phyloP scores from a whole-genome alignment of 371 early-diverging fungal species.

The Mortierella sp. region DNA sequence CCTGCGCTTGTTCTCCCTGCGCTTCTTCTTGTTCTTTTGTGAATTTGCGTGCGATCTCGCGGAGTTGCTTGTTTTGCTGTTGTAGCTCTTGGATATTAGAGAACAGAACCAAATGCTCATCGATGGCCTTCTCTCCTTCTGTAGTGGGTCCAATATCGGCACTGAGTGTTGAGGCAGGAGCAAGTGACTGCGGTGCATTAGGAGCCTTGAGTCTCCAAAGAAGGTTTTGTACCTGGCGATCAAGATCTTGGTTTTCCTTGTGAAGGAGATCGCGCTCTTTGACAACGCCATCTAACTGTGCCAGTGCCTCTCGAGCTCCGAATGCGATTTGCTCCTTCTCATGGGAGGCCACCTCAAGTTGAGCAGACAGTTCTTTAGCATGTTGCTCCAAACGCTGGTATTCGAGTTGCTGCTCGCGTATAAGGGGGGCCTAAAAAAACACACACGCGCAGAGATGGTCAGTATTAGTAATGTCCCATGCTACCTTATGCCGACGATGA shows the following conservation, averaged over 20 bases:
- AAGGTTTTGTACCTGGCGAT: conserved; percentile 63
- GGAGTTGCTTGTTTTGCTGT: conserved; percentile 69
- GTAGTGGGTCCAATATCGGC: conserved; percentile 4
- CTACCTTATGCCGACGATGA: background rate
- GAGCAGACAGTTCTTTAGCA: conserved; percentile 38
- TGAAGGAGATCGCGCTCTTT: conserved; percentile 55
- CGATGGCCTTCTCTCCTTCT: conserved; percentile 59
- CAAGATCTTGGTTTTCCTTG: conserved; percentile 65
- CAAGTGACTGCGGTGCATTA: conserved; percentile 54
- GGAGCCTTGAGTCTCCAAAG: conserved; percentile 57
- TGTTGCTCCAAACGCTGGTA: conserved; percentile 44
- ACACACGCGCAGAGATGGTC: no score
- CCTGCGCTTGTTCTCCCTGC: conserved; percentile 54
- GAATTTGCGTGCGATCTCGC: conserved; percentile 64
- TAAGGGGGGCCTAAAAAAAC: conserved; percentile 50
- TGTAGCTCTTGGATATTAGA: conserved; percentile 65
- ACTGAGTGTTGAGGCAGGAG: conserved; percentile 34
- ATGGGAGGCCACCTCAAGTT: conserved; percentile 30
- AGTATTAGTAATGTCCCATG: background rate
- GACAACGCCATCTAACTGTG: conserved; percentile 58
- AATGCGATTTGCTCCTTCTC: conserved; percentile 52
- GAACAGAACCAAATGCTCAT: conserved; percentile 65
- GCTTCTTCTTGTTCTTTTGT: conserved; percentile 60
- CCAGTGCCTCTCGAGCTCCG: conserved; percentile 50
- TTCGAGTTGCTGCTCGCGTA: conserved; percentile 53